Evolutionary conservation across 345 rosid genomes (phyloP), one percentile per base, ranked within the genome.

Genomic region (Eucalyptus leucophloia): DNA sequence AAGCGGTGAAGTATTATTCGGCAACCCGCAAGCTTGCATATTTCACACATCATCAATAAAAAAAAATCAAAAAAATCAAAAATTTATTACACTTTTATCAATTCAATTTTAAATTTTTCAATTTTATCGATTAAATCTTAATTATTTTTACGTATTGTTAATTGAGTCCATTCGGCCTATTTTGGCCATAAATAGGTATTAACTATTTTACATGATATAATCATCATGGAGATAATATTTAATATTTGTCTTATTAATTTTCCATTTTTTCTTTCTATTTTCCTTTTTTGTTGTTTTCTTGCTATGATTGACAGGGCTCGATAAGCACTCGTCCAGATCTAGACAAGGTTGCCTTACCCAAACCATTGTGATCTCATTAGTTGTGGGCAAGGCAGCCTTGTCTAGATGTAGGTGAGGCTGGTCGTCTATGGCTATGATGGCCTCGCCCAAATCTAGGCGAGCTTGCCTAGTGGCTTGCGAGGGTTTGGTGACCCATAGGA

Each of bases 271-370:
- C 12, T 56, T 56, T 56, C 28, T 56, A 23, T 23, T 56, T 24
- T 56, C 60, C 60, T 56, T 23, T 12, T 56, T 56, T 0, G 2
- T 24, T 8, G 3, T 56, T 56, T 56, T 23, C 12, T 23, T 23
- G 28, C 1, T 4, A 0, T 56, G 62, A 8, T 24, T 3, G 0
- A 23, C 0, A 1, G 4, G 23, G 23, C 56, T 53, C 0, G 1
- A 53, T 1, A 24, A 19, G 56, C 2, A 8, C 56, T 53, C 4
- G 0, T 53, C 2, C 0, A 53, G 10, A 53, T 19, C 5, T 19
- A 19, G 24, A 53, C 24, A 19, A 8, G 56, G 9, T 1, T 53
- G 56, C 24, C 56, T 56, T 21, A 28, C 62, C 28, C 62, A 21
- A 24, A 56, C 62, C 62, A 56, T 23, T 56, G 62, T 9, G 28